A percentile compares a stretch with the other conserved stretches of the same genome.
phyloP scores from a whole-genome alignment of 2,329 filamentous ascomycete species.

The Chaetomium sp. region DNA sequence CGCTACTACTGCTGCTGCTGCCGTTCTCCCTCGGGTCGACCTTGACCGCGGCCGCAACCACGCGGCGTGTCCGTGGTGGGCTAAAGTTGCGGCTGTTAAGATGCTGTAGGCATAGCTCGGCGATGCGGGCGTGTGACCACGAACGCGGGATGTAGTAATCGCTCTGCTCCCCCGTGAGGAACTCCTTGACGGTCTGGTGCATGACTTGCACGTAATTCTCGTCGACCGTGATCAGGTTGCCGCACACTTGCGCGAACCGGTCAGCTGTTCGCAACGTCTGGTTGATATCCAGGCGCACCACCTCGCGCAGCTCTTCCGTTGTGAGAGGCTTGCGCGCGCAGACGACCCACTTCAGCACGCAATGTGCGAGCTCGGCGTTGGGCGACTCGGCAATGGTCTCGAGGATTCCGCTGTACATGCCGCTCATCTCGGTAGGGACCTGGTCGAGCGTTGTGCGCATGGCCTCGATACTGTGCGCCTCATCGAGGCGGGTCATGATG shows the following conservation, averaged over 20 bases:
- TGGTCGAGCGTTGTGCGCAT: slow-evolving; percentile 20
- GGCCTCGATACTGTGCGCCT: slow-evolving; percentile 22
- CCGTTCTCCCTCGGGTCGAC: background rate
- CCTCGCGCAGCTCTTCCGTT: slow-evolving; percentile 29
- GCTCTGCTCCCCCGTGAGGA: slow-evolving; percentile 22
- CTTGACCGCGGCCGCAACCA: slow-evolving; percentile 9
- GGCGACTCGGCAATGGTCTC: slow-evolving; percentile 20
- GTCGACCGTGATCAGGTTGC: slow-evolving; percentile 34
- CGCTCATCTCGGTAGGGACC: slow-evolving; percentile 23
- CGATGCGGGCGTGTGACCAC: slow-evolving; percentile 28
- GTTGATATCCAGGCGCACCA: slow-evolving; percentile 30
- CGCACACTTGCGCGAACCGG: slow-evolving; percentile 21
- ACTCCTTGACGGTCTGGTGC: slow-evolving; percentile 34
- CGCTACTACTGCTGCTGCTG: background rate
- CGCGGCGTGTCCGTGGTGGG: slow-evolving; percentile 25
- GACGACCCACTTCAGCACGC: slow-evolving; percentile 33
- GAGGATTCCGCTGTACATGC: slow-evolving; percentile 22
- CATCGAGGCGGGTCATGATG: slow-evolving; percentile 18
- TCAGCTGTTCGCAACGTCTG: slow-evolving; percentile 26
- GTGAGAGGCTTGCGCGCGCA: slow-evolving; percentile 31
- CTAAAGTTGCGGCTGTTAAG: slow-evolving; percentile 31
- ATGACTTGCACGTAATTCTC: slow-evolving; percentile 30
- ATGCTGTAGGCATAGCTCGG: slow-evolving; percentile 30
- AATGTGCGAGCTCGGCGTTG: slow-evolving; percentile 27
- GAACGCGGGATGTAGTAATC: slow-evolving; percentile 19